Base-by-base conservation (phyloP, 768 basidiomycete species). In the Trametes villosa region DNA sequence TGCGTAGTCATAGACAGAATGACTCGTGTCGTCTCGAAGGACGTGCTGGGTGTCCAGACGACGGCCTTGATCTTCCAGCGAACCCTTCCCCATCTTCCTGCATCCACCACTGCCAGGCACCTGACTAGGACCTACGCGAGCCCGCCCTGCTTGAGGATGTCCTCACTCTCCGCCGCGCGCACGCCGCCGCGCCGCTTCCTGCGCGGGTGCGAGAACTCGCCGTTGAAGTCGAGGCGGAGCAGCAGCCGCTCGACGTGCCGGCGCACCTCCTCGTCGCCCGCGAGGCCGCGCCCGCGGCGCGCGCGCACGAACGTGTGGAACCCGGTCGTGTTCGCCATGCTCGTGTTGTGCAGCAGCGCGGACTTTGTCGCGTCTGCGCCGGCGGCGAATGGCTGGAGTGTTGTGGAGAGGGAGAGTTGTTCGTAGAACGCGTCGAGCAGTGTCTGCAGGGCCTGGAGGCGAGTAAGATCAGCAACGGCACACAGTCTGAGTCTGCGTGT, bases 141-240 rank as follows among this genome's bases (percentile, higher is more conserved):
- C 34, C 69, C 71, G 15, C 69, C 71, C 40, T 70, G 67, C 67
- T 70, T 71, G 60, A 72, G 57, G 22, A 71, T 71, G 30, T 68
- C 65, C 55, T 67, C 68, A 17, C 50, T 75, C 60, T 71, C 57
- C 80, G 65, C 42, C 78, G 78, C 33, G 76, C 78, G 62, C 77
- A 76, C 55, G 68, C 77, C 83, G 81, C 67, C 68, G 63, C 62
- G 40, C 29, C 47, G 20, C 53, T 65, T 69, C 20, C 59, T 72
- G 40, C 75, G 73, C 13, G 79, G 78, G 31, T 78, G 83, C 17
- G 90, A 90, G 64, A 91, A 85, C 46, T 80, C 83, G 13, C 88
- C 91, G 66, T 93, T 94, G 71, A 94, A 91, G 74, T 96, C 94
- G 13, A 96, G 75, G 38, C 92, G 83, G 31, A 96, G 78, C 41